Evolutionary conservation across 176 grass and related monocot species (phyloP).

Genomic region (Musa acuminata): DNA sequence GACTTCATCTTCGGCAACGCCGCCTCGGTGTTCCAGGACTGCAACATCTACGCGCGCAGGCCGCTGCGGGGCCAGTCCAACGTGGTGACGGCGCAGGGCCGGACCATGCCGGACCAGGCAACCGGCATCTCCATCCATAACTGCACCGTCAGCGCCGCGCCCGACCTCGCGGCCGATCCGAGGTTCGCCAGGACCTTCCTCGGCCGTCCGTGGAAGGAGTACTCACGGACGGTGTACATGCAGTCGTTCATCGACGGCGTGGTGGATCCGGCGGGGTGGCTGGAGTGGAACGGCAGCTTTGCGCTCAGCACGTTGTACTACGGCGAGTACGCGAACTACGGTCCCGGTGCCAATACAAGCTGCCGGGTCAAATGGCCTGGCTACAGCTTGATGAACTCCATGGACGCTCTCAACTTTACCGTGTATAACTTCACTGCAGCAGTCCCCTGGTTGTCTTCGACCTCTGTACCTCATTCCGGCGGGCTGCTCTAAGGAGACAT

Average conservation of each 20-base stretch:
- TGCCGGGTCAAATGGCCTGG: conserved; percentile 47
- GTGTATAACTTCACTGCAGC: not conserved
- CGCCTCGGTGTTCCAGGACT: conserved; percentile 56
- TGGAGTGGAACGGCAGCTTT: conserved; percentile 43
- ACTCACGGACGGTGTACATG: conserved; percentile 54
- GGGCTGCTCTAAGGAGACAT: not conserved
- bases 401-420: conserved; percentile 22
- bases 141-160: conserved; percentile 39
- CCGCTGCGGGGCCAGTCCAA: conserved; percentile 33
- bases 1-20: conserved; percentile 64
- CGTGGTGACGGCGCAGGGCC: conserved; percentile 44
- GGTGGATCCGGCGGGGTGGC: conserved; percentile 40
- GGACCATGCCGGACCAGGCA: conserved; percentile 36
- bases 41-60: conserved; percentile 24
- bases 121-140: conserved; percentile 52
- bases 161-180: conserved; percentile 18
- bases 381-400: conserved; percentile 36
- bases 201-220: conserved; percentile 49
- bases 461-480: not conserved
- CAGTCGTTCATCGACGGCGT: conserved; percentile 36
- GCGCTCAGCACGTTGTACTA: conserved; percentile 46
- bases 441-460: not conserved
- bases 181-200: conserved; percentile 36
- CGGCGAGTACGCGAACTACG: conserved; percentile 52
- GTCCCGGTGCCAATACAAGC: conserved; percentile 28